Evolutionary conservation across 345 rosid genomes (phyloP).

Genomic region (Abelmoschus esculentus): DNA sequence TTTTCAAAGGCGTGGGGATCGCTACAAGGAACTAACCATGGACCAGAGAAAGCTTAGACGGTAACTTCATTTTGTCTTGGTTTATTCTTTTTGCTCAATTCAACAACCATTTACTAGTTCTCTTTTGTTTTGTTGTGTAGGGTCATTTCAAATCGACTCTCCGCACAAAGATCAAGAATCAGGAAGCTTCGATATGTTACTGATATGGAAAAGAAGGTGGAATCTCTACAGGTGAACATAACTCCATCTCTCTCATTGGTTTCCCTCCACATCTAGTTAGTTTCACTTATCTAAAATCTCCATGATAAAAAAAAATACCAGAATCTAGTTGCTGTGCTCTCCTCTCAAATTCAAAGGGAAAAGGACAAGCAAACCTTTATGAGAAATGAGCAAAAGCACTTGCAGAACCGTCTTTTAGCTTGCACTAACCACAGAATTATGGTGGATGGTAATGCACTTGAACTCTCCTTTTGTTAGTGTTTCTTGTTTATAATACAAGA

Average conservation of each 20-base stretch:
- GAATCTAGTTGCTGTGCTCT: conserved; percentile 16
- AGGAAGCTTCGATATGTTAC: conserved; percentile 12
- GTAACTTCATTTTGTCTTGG: neutral
- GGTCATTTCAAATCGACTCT: conserved; percentile 24
- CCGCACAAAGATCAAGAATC: conserved; percentile 26
- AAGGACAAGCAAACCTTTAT: neutral
- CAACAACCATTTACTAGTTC: neutral
- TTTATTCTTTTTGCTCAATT: neutral
- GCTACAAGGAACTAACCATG: conserved; percentile 11
- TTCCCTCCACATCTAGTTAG: neutral
- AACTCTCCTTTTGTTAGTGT: neutral
- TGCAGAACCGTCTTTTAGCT: conserved; percentile 7
- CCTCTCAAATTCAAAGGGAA: conserved; percentile 16
- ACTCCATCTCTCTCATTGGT: neutral
- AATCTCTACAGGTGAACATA: conserved; percentile 23
- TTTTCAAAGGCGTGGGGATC: neutral
- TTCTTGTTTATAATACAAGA: neutral
- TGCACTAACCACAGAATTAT: neutral
- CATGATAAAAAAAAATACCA: neutral
- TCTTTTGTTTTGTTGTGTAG: conserved; percentile 14
- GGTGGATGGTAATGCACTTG: conserved; percentile 13
- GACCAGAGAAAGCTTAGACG: conserved; percentile 30
- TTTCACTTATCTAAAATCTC: neutral
- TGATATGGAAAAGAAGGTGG: conserved; percentile 21
- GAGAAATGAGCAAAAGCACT: conserved; percentile 10